Conservation (phyloP, 108 stramenopile genomes). For the Stephanodiscus minutulus region DNA sequence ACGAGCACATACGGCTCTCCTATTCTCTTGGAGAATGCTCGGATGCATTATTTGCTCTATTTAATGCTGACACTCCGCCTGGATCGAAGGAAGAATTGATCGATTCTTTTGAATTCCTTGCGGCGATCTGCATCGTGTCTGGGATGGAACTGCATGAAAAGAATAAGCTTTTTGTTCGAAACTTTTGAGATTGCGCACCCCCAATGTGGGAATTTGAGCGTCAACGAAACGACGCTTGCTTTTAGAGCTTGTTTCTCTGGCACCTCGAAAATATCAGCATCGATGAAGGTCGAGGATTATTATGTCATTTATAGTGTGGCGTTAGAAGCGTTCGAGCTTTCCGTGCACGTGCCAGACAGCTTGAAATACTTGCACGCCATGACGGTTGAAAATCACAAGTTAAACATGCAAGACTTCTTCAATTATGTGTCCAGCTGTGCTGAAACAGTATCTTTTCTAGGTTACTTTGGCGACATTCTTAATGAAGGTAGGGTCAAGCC, state of each 20-base stretch:
- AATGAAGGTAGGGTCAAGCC: not conserved
- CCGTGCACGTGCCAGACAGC: not conserved
- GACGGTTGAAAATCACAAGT: conserved; percentile 14
- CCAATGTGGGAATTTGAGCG: conserved; percentile 43
- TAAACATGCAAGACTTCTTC: conserved; percentile 32
- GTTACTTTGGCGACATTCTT: conserved; percentile 20
- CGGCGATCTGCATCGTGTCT: conserved; percentile 28
- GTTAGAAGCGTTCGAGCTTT: conserved; percentile 24
- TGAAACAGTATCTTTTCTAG: conserved; percentile 23
- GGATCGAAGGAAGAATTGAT: conserved; percentile 23
- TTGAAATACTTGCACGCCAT: conserved; percentile 18
- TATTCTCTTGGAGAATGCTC: conserved; percentile 25
- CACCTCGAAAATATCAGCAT: conserved; percentile 24
- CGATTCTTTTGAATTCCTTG: conserved; percentile 59
- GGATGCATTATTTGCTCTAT: conserved; percentile 21
- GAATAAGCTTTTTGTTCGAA: conserved; percentile 48
- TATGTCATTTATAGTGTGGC: conserved; percentile 33
- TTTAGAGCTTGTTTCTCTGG: conserved; percentile 37
- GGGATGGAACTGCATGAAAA: conserved; percentile 37
- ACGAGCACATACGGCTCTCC: conserved; percentile 20
- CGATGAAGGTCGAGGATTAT: not conserved
- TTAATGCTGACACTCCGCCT: not conserved
- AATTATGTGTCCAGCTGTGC: conserved; percentile 22
- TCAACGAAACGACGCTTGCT: conserved; percentile 56
- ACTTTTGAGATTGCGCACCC: conserved; percentile 56